Evolutionary conservation across 2,329 filamentous ascomycete species (phyloP), one percentile per base, ranked within the genome.

Genomic region (Saccharata proteae): DNA sequence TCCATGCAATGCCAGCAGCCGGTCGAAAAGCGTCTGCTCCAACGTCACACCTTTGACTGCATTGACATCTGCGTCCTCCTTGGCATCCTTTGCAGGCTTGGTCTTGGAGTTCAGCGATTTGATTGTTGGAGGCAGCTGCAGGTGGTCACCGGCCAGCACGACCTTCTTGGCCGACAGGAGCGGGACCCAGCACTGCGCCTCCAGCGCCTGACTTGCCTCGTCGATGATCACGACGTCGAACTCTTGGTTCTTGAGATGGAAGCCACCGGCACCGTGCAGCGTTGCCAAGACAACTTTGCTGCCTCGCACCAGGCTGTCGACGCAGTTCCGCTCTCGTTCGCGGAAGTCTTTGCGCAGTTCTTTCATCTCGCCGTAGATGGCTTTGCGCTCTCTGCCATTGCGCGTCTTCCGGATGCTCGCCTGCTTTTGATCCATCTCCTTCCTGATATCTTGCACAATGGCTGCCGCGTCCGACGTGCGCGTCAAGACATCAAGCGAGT

Each of bases 211-310:
- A 51, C 82, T 92, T 4, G 86, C 90, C 59, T 98, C 90, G 48
- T 98, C 90, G 35, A 98, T 84, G 38, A 98, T 77, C 16, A 98
- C 82, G 4, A 93, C 80, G 53, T 98, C 90, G 41, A 98, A 98
- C 31, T 72, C 62, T 47, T 92, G 75, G 38, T 77, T 71, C 38
- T 74, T 77, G 18, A 93, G 62, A 56, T 94, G 84, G 44, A 75
- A 79, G 0, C 86, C 81, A 6, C 90, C 90, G 1, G 88, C 80
- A 3, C 90, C 90, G 54, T 98, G 90, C 26, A 98, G 65, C 3
- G 90, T 98, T 1, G 86, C 81, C 11, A 96, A 70, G 4, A 96
- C 84, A 16, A 96, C 86, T 49, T 81, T 84, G 54, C 84, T 92
- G 13, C 72, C 70, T 2, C 66, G 62, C 1, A 96, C 67, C 3